Evolutionary conservation across 2,329 filamentous ascomycete genomes (phyloP), one percentile per base, ranked within the genome.

Genomic region (Neopestalotiopsis sp.): DNA sequence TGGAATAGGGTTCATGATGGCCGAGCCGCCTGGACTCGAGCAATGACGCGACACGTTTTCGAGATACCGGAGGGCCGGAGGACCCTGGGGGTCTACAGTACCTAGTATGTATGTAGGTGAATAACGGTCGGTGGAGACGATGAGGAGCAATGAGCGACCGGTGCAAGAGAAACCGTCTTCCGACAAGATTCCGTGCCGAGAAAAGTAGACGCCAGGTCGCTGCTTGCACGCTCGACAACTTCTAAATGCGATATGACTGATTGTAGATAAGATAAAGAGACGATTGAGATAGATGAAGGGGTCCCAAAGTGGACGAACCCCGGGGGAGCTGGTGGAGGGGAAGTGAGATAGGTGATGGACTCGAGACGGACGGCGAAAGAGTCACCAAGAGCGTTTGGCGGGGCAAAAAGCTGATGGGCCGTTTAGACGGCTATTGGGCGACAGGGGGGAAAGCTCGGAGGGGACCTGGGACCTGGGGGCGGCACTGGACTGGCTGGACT

Each of bases 1-100:
- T 67, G 81, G 75, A 67, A 74, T 72, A 74, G 76, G 75, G 76
- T 74, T 79, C 78, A 79, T 79, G 70, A 69, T 78, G 74, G 69
- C 66, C 58, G 72, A 56, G 71, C 66, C 69, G 68, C 68, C 59
- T 38, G 17, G 34, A 67, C 42, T 61, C 52, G 57, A 30, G 34
- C 38, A 40, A 42, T 24, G 20, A 52, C 59, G 32, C 40, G 66
- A 61, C 52, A 12, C 66, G 20, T 56, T 62, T 17, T 20, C 59
- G 30, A 52, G 45, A 62, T 68, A 62, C 14, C 40, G 60, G 66
- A 20, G 20, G 42, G 56, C 32, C 52, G 57, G 56, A 40, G 30
- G 17, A 45, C 49, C 34, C 34, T 38, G 34, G 34, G 34, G 24
- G 24, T 28, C 24, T 28, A 28, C 24, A 28, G 24, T 28, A 28